Evolutionary conservation across 768 basidiomycete genomes (phyloP), one percentile per base, ranked within the genome.

Genomic region (Kwoniella dendrophila): DNA sequence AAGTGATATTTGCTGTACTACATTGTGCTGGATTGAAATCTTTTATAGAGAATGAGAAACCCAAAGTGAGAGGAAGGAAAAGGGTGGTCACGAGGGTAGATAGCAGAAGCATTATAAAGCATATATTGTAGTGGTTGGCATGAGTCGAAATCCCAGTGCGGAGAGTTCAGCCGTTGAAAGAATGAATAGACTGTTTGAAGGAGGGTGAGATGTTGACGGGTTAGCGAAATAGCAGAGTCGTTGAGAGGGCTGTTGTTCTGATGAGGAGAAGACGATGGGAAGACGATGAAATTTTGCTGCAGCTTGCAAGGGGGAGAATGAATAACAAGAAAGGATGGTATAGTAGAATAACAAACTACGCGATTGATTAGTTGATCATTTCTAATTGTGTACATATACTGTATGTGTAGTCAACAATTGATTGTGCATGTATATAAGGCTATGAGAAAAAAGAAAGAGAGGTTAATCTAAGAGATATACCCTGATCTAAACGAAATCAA

Each of bases 11-110:
- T 5, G 68, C 59, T 7, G 32, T 18, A 32, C 66, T 63, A 52
- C 73, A 74, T 66, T 66, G 59, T 18, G 40, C 56, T 20, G 52
- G 41, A 12, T 26, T 29, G 22, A 34, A 26, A 32, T 44, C 40
- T 11, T 52, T 43, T 20, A 68, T n/a, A 18, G 48, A 41, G 61
- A 69, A 69, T 18, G 53, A 57, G 53, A 69, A 66, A 32, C 36
- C 60, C 16, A 32, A 34, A 14, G 51, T 49, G 12, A 57, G 38
- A 16, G 59, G 58, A 18, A 56, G 16, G 57, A 41, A 52, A 10
- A 59, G 36, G 12, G 59, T 36, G n/a, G 43, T 24, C 29, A 59
- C 10, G 8, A 64, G 45, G 8, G 41, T 27, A 14, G 57, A 59
- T 20, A 55, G n/a, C n/a, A n/a, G 54, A 32, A 57, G 59, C 59